These are phyloP conservation scores for Schizonepeta tenuifolia DNA, from an alignment of 257 asterid species.

Conservation along the genomic window DNA sequence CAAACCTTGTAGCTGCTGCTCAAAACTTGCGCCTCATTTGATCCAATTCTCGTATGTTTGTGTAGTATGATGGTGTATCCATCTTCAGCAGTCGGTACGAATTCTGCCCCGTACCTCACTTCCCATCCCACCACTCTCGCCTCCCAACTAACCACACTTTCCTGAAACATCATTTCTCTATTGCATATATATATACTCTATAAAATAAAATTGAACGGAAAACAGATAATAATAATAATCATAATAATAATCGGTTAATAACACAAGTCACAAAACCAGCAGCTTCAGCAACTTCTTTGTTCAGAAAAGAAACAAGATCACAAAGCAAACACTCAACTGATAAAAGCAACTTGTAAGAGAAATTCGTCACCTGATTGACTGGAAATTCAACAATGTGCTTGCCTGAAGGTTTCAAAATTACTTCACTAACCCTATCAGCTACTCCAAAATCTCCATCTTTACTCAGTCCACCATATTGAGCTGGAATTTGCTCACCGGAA, in stretches of 20 bases:
- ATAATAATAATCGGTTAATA: too few species aligned
- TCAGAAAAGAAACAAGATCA: too few species aligned
- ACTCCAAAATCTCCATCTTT: constrained; percentile 35
- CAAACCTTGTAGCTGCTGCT: constrained; percentile 24
- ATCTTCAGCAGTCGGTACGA: constrained; percentile 33
- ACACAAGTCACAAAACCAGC: too few species aligned
- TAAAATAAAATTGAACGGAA: too few species aligned
- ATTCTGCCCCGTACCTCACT: constrained; percentile 46
- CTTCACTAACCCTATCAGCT: constrained; percentile 34
- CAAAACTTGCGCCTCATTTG: constrained; percentile 37
- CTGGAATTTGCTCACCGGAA: constrained; percentile 40
- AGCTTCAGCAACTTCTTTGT: too few species aligned
- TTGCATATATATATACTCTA: too few species aligned
- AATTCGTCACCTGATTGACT: constrained; percentile 36
- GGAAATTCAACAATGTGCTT: constrained; percentile 42
- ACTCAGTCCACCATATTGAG: constrained; percentile 41
- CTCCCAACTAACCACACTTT: constrained; percentile 36
- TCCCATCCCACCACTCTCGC: constrained; percentile 50
- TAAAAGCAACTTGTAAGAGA: too few species aligned
- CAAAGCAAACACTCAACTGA: too few species aligned
- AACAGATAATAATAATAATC: too few species aligned
- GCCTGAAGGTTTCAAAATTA: constrained; percentile 35
- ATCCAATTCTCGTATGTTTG: constrained; percentile 33
- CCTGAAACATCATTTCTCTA: too few species aligned
- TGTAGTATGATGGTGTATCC: constrained; percentile 44